Base-by-base conservation (phyloP, 2,329 filamentous ascomycete species). In the Aspergillus thermomutatus region DNA sequence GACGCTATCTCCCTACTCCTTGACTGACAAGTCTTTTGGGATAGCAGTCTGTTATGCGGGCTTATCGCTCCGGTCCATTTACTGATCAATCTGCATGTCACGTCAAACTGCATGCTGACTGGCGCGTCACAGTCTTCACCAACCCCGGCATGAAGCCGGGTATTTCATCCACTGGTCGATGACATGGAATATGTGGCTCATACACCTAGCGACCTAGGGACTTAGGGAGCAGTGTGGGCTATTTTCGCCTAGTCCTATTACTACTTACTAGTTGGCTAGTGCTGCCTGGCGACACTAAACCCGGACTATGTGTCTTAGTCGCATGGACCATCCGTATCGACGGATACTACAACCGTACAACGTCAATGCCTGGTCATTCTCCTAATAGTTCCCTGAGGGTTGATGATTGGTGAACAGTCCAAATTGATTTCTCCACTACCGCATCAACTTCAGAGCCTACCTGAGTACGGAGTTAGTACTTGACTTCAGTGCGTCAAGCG, bases 71-170 rank as follows among this genome's bases (percentile, higher is more conserved):
- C 11, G 28, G 28, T 34, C 28, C 11, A 1, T 34, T 34, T 14
- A 34, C 11, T 34, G 28, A 34, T 34, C 45, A 54, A 53, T 60
- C 60, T 56, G 52, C 58, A 56, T 59, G 52, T 57, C 56, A 62
- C 57, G 55, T 63, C 57, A 51, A 52, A 60, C 60, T 23, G 56
- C 56, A 61, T 62, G 51, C 54, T 56, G 53, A 56, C 52, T 45
- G 48, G 31, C 8, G 40, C 50, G 19, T 46, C 40, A 45, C 28
- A 46, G n/a, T 14, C 37, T 21, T 21, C 25, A 45, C 8, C 21
- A 34, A 19, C 28, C 10, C 8, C 7, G 17, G 31, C 31, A 34
- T 17, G 31, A 52, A 46, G 27, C 25, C 14, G 27, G 26, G 11
- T 11, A 34, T 14, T 34, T 17, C 14, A 34, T 17, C 31, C 14